Conservation (phyloP, 2,329 filamentous ascomycete species). For the Paradendryphiella salina region DNA sequence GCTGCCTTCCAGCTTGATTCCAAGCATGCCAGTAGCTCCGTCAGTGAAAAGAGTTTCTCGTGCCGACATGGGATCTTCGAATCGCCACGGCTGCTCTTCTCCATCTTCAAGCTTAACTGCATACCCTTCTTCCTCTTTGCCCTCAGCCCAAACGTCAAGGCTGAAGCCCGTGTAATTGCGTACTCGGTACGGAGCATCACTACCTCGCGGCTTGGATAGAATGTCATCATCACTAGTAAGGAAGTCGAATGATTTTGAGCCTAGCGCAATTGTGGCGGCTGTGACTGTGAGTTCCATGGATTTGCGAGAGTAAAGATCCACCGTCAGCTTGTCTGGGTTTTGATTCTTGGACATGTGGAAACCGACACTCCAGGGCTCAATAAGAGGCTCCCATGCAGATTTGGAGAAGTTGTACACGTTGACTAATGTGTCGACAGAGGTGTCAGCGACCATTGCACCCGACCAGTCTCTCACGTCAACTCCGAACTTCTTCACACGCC, state of each 20-base stretch:
- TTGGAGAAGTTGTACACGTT: conserved; percentile 99
- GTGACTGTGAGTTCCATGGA: conserved; percentile 90
- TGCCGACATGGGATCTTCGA: conserved; percentile 95
- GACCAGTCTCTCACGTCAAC: conserved; percentile 91
- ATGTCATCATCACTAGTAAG: conserved; percentile 87
- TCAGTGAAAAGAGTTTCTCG: conserved; percentile 89
- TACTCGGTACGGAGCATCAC: conserved; percentile 89
- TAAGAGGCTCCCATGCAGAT: conserved; percentile 93
- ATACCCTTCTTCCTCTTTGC: conserved; percentile 68
- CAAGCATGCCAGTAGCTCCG: conserved; percentile 75
- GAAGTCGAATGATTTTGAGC: conserved; percentile 91
- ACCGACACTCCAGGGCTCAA: conserved; percentile 96
- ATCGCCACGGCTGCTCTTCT: conserved; percentile 90
- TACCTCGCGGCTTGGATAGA: conserved; percentile 86
- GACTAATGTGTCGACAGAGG: conserved; percentile 88
- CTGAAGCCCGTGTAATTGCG: conserved; percentile 96
- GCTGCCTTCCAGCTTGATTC: conserved; percentile 84
- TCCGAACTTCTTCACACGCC: conserved; percentile 88
- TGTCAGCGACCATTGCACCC: conserved; percentile 80
- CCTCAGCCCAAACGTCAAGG: conserved; percentile 75
- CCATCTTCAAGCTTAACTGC: conserved; percentile 82
- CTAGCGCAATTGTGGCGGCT: conserved; percentile 88
- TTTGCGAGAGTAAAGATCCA: conserved; percentile 87
- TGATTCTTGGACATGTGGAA: conserved; percentile 82
- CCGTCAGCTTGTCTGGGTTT: conserved; percentile 72